A percentile compares a stretch with the other conserved stretches of the same genome.
Evolutionary conservation across 2,329 filamentous ascomycete species (phyloP).

Genomic region (Capronia coronata): DNA sequence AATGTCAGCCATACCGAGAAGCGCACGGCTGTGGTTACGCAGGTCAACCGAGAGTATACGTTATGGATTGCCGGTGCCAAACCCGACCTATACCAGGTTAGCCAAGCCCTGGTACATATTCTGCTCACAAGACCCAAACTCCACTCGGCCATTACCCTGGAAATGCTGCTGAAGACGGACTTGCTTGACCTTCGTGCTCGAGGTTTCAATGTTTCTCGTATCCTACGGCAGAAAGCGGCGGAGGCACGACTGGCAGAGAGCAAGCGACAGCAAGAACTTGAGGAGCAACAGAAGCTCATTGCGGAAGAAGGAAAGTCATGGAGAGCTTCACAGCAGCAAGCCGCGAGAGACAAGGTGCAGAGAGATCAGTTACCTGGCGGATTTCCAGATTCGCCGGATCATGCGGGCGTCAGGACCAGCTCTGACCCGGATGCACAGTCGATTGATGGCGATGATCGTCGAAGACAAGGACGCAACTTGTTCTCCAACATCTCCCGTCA

Average conservation of each 20-base stretch:
- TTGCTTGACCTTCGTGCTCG: constrained; percentile 74
- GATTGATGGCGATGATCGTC: constrained; percentile 30
- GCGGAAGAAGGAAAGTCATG: constrained; percentile 52
- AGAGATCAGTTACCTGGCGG: constrained; percentile 61
- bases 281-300: constrained; percentile 64
- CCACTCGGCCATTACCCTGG: constrained; percentile 82
- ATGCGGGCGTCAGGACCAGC: constrained; percentile 31
- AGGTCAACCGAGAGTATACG: constrained; percentile 52
- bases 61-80: constrained; percentile 69
- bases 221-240: constrained; percentile 77
- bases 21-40: constrained; percentile 63
- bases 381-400: constrained; percentile 58
- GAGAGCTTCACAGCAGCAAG: constrained; percentile 38
- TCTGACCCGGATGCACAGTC: constrained; percentile 4
- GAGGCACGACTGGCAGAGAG: constrained; percentile 84
- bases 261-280: constrained; percentile 65
- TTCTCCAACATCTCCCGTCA: constrained; percentile 64
- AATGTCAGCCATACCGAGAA: constrained; percentile 66
- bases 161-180: constrained; percentile 81
- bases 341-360: constrained; percentile 33
- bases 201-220: constrained; percentile 94
- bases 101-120: constrained; percentile 74
- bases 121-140: constrained; percentile 77
- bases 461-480: constrained; percentile 49
- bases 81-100: constrained; percentile 86